Conservation (phyloP, 805 yeast genomes). For the Candida mattraensis region DNA sequence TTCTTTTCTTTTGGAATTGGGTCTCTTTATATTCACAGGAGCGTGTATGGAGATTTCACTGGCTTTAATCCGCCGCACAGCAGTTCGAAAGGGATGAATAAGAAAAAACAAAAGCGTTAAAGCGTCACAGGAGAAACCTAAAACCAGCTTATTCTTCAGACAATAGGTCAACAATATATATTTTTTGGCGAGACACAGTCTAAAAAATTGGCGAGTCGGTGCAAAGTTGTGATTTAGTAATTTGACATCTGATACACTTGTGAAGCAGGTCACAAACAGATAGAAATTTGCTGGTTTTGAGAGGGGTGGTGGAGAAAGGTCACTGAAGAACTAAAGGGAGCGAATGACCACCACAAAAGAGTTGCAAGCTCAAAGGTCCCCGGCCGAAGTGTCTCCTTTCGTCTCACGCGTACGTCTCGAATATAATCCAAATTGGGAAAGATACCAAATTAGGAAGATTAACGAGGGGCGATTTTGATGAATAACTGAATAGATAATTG, state of each 20-base stretch:
- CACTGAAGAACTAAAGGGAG: no score
- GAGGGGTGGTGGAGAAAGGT: no score
- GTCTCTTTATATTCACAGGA: slow-evolving; percentile 3
- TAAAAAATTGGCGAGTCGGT: slow-evolving; percentile 1
- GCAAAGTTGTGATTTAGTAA: no score
- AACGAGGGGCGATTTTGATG: slow-evolving; percentile 2
- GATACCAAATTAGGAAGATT: slow-evolving; percentile 2
- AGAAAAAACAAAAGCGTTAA: slow-evolving; percentile 1
- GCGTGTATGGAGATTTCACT: background rate
- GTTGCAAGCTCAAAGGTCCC: no score
- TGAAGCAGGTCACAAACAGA: background rate
- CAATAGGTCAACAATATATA: slow-evolving; percentile 8
- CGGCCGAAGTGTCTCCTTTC: no score
- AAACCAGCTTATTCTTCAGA: no score
- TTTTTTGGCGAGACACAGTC: slow-evolving; percentile 1
- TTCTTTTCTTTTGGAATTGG: background rate
- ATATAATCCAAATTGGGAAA: slow-evolving; percentile 3
- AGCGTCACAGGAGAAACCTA: slow-evolving; percentile 4
- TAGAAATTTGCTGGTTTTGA: no score
- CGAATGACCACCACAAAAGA: no score
- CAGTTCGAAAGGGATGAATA: slow-evolving; percentile 2
- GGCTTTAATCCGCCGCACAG: slow-evolving; percentile 6
- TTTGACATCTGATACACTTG: no score
- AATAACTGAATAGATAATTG: background rate
- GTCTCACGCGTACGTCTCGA: no score